A percentile compares a stretch with the other conserved stretches of the same genome.
These are phyloP conservation scores for Aspergillus sp. DNA, from an alignment of 2,329 filamentous ascomycete species.

Conservation along the genomic window DNA sequence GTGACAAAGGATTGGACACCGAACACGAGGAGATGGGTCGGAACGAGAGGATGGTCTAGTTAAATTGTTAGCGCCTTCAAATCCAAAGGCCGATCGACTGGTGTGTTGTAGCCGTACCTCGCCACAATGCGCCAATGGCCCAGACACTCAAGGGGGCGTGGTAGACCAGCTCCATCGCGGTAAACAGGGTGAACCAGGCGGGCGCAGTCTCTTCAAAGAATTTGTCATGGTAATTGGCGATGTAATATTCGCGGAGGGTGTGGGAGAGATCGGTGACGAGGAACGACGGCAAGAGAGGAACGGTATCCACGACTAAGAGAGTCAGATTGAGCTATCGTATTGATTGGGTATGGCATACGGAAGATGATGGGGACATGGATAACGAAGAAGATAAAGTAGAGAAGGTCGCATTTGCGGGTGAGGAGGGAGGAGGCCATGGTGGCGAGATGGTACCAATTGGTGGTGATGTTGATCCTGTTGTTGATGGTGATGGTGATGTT, in stretches of 20 bases:
- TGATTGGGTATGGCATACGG: constrained; percentile 37
- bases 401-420: constrained; percentile 37
- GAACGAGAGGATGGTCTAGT: constrained; percentile 56
- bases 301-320: constrained; percentile 58
- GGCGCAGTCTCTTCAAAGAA: constrained; percentile 60
- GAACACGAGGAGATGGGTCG: constrained; percentile 61
- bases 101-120: constrained; percentile 36
- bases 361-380: constrained; percentile 63
- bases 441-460: too few relatives aligned
- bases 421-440: constrained; percentile 22
- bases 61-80: background rate
- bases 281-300: constrained; percentile 55
- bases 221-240: constrained; percentile 60
- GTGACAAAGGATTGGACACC: constrained; percentile 60
- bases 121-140: constrained; percentile 56
- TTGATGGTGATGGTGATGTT: background rate
- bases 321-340: background rate
- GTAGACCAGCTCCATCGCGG: constrained; percentile 59
- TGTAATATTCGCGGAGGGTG: constrained; percentile 56
- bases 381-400: constrained; percentile 59
- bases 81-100: background rate
- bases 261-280: constrained; percentile 52
- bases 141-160: constrained; percentile 62
- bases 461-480: background rate
- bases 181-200: constrained; percentile 58